These are phyloP conservation scores for Aspergillus vadensis DNA, from an alignment of 2,329 filamentous ascomycete genomes.

Conservation along the genomic window DNA sequence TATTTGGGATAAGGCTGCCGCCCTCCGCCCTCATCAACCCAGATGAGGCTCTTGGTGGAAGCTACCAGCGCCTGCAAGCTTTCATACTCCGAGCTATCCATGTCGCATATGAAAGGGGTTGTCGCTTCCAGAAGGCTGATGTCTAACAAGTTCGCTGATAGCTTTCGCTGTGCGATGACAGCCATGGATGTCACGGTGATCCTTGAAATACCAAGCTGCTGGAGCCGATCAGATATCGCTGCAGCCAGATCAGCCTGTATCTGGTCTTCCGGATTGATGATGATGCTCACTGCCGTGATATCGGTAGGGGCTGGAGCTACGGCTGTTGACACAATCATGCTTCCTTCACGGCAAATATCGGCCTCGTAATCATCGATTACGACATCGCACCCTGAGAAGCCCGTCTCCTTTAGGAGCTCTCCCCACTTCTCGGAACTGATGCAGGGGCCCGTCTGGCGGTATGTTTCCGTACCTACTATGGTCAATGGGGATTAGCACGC, in stretches of 20 bases:
- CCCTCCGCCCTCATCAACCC: constrained; percentile 15
- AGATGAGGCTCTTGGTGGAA: constrained; percentile 8
- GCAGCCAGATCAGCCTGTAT: not conserved
- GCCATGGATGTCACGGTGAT: not conserved
- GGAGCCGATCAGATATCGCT: not conserved
- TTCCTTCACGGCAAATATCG: constrained; percentile 9
- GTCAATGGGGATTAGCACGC: not conserved
- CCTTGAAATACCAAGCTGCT: not conserved
- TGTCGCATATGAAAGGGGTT: constrained; percentile 4
- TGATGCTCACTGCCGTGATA: not conserved
- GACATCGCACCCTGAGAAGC: constrained; percentile 23
- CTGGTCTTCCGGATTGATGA: not conserved
- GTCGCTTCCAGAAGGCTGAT: constrained; percentile 12
- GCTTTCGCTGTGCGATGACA: not conserved
- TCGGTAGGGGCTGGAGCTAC: not conserved
- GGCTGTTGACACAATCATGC: constrained; percentile 18
- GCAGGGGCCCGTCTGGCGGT: constrained; percentile 14
- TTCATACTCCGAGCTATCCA: constrained; percentile 3
- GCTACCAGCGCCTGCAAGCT: constrained; percentile 1
- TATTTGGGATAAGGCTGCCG: constrained; percentile 9
- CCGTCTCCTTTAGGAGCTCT: constrained; percentile 12
- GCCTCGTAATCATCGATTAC: constrained; percentile 19
- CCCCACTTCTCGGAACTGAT: constrained; percentile 12
- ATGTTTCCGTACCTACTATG: constrained; percentile 8
- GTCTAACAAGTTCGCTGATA: not conserved